Evolutionary conservation across 805 yeast genomes (phyloP).

Genomic region (Wickerhamiella sergipiensis): DNA sequence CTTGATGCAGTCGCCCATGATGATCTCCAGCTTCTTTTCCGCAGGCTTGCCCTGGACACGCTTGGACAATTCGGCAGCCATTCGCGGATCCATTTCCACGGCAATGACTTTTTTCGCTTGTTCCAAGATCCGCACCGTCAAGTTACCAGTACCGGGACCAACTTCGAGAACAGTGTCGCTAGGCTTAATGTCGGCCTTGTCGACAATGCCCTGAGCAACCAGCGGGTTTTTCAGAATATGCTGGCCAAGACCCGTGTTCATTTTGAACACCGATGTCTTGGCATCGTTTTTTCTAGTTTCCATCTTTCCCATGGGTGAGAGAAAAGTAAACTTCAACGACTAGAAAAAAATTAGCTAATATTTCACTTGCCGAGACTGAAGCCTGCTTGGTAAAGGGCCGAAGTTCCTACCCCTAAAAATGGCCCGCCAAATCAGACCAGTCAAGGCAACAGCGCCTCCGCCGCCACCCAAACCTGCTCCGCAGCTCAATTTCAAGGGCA

Average conservation of each 20-base stretch:
- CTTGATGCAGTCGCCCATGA: constrained; percentile 93
- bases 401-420: background rate
- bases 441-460: constrained; percentile 8
- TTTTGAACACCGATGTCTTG: constrained; percentile 59
- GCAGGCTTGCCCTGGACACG: constrained; percentile 96
- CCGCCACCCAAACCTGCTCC: constrained; percentile 1
- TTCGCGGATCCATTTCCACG: constrained; percentile 97
- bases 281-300: constrained; percentile 17
- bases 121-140: constrained; percentile 84
- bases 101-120: constrained; percentile 92
- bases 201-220: constrained; percentile 96
- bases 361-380: too few species aligned
- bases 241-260: constrained; percentile 94
- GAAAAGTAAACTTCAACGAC: background rate
- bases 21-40: constrained; percentile 79
- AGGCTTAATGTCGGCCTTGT: constrained; percentile 85
- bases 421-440: constrained; percentile 6
- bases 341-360: background rate
- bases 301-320: constrained; percentile 21
- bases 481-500: background rate
- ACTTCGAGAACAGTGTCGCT: constrained; percentile 89
- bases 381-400: background rate
- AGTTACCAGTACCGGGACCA: constrained; percentile 98
- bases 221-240: constrained; percentile 92
- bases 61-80: constrained; percentile 97